phyloP scores from a whole-genome alignment of 2,329 filamentous ascomycete species.

The Coniochaeta sp. region DNA sequence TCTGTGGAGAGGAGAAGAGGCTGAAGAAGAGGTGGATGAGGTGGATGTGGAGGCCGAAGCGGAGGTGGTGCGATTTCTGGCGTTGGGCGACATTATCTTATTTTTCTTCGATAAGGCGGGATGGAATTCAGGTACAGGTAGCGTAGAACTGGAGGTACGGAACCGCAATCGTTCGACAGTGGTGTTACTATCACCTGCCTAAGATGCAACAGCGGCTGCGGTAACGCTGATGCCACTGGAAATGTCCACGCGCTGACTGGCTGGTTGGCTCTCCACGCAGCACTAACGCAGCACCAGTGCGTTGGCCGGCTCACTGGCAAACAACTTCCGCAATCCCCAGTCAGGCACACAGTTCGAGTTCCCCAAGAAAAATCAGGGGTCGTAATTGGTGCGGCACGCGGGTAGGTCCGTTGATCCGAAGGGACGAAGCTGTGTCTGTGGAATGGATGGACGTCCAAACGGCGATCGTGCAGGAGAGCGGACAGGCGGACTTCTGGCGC shows the following conservation, averaged over 20 bases:
- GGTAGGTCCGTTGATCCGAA: background rate
- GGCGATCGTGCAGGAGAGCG: background rate
- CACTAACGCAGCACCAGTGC: background rate
- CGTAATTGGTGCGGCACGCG: background rate
- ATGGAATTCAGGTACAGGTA: background rate
- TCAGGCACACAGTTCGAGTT: background rate
- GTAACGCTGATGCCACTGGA: background rate
- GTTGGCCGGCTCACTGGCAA: background rate
- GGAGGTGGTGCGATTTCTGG: background rate
- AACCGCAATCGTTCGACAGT: background rate
- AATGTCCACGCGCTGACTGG: background rate
- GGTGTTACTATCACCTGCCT: background rate
- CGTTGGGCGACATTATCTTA: background rate
- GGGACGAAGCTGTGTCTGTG: background rate
- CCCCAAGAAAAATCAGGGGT: background rate
- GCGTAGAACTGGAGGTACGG: no score
- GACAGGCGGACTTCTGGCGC: no score
- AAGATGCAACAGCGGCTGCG: background rate
- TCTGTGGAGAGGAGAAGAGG: slow-evolving; percentile 40
- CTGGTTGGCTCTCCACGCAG: background rate
- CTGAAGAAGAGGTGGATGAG: slow-evolving; percentile 36
- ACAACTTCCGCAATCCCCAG: background rate
- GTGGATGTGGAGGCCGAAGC: background rate
- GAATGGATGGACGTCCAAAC: background rate
- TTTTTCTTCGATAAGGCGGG: background rate